Evolutionary conservation across 2,329 filamentous ascomycete species (phyloP), one percentile per base, ranked within the genome.

Genomic region (Fonsecaea pedrosoi): DNA sequence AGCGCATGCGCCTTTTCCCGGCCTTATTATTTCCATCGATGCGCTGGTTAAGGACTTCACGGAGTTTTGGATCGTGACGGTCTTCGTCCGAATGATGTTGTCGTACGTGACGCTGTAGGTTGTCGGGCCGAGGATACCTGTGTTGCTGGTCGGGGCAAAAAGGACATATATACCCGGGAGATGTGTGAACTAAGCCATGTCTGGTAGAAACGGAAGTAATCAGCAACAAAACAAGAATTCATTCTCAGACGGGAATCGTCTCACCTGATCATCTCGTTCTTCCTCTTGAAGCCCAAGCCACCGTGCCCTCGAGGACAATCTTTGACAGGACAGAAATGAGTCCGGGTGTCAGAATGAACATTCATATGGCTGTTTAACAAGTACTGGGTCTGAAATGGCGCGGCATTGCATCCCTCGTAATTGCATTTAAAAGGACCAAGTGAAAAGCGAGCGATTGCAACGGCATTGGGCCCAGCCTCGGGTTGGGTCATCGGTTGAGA

Each of bases 141-240:
- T 97, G 94, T 77, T 97, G 93, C 71, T 93, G 86, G 74, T 97
- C 93, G 1, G 92, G 91, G 77, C 95, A 99, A 76, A 97, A 98
- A 0, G 95, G 95, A 77, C 95, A 99, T 35, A 97, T 89, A 75
- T 98, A 99, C 67, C 94, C 94, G 1, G 95, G 95, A 7, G 92
- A 96, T 71, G 93, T 90, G 75, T 99, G 95, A 3, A 98, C 95
- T 2, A 98, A 85, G 0, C 94, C 94, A 74, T 90, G 87, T n/a
- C 87, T 73, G 42, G 10, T 4, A 4, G n/a, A 21, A 25, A 8
- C 38, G 25, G 30, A 82, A 68, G 45, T 42, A 35, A 54, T 61
- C 34, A 62, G 56, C 30, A 30, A 30, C 0, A 45, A 7, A 35
- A 15, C 10, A 25, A n/a, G 13, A 12, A 2, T n/a, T 30, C 4